phyloP scores from a whole-genome alignment of 148 eudicot genomes.

The Chenopodium formosanum region DNA sequence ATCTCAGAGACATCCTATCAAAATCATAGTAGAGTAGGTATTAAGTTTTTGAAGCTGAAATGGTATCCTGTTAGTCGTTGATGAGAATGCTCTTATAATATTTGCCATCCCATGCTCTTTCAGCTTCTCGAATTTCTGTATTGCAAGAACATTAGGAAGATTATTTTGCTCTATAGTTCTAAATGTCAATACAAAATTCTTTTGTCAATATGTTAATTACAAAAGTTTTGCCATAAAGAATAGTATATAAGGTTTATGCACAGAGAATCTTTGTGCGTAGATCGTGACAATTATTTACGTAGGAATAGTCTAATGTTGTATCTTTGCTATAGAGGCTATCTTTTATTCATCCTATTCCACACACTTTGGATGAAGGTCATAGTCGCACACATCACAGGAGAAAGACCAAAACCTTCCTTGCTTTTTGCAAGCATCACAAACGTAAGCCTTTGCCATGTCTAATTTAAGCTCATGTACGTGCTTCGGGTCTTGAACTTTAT shows the following conservation, averaged over 20 bases:
- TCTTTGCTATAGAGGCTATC: neutral
- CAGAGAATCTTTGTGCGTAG: neutral
- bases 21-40: neutral
- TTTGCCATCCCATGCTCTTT: neutral
- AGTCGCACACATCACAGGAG: constrained; percentile 54
- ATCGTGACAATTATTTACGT: neutral
- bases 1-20: neutral
- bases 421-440: constrained; percentile 48
- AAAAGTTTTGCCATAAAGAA: neutral
- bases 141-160: neutral
- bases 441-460: constrained; percentile 58
- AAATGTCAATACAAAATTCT: neutral
- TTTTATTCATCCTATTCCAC: constrained; percentile 19
- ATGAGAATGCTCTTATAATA: neutral
- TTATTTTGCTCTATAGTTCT: neutral
- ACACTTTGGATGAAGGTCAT: constrained; percentile 61
- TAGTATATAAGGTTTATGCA: neutral
- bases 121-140: neutral
- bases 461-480: constrained; percentile 51
- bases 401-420: constrained; percentile 60
- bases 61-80: neutral
- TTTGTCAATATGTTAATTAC: neutral
- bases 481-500: constrained; percentile 38
- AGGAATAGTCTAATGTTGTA: neutral
- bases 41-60: neutral